Base-by-base conservation (phyloP, 1,284 basidiomycete genomes). In the Ceratobasidium papillatum region DNA sequence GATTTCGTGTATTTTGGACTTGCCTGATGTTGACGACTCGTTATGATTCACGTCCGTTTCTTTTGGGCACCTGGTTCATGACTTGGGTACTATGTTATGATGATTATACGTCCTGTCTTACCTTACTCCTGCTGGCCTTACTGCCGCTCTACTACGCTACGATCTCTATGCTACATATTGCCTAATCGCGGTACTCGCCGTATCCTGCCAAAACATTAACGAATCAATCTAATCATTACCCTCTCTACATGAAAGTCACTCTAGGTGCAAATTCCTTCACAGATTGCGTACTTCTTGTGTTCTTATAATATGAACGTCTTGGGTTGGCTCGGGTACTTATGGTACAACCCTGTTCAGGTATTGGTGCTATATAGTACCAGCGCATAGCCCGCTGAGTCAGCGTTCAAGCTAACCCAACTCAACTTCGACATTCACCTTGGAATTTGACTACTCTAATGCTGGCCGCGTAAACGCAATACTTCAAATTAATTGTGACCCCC, bases 181-280 rank as follows among this genome's bases (percentile, higher is more conserved):
- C 43, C 51, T 69, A 69, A 59, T 69, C 66, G 66, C 54, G 66
- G 66, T 19, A 59, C 27, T 47, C 22, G 38, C 66, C 66, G 66
- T 27, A 69, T 69, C 66, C 66, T 69, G 52, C 41, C 66, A 56
- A 56, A 45, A 59, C 30, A 25, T 25, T 36, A 38, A 25, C 17
- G 34, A 25, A 19, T 22, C 11, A 38, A 38, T 36, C 3, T 8
- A n/a, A 34, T 59, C 34, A 38, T 14, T 34, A 19, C 56, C 38
- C 45, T 47, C 45, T 47, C 19, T 47, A n/a, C n/a, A n/a, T n/a
- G n/a, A n/a, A n/a, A n/a, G n/a, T n/a, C n/a, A n/a, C n/a, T n/a
- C n/a, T n/a, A n/a, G n/a, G n/a, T n/a, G n/a, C n/a, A n/a, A n/a
- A n/a, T n/a, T n/a, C n/a, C n/a, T n/a, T n/a, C n/a, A n/a, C n/a